Evolutionary conservation across 352 stramenopile species (phyloP).

Genomic region (Phytophthora pisi): DNA sequence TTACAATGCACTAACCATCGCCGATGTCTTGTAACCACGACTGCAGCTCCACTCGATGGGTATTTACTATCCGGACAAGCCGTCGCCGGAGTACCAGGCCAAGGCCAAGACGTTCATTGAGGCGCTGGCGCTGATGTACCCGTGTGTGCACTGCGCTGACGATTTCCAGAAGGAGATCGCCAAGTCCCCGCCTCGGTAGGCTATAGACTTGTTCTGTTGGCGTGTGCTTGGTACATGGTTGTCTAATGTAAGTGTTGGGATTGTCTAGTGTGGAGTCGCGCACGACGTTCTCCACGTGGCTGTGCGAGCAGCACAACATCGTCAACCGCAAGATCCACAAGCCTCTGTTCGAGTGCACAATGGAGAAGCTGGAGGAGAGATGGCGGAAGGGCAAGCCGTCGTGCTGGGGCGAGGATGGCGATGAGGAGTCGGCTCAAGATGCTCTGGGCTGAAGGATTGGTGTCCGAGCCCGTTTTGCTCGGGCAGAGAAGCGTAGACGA

Average conservation of each 20-base stretch:
- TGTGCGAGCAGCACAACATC: constrained; percentile 98
- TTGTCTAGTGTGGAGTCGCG: constrained; percentile 86
- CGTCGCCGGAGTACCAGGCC: constrained; percentile 88
- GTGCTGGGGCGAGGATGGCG: constrained; percentile 80
- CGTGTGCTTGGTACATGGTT: neutral
- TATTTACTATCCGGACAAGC: constrained; percentile 97
- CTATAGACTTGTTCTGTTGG: neutral
- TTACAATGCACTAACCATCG: constrained; percentile 1
- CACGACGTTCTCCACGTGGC: constrained; percentile 93
- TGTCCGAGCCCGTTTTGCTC: neutral
- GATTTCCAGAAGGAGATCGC: constrained; percentile 96
- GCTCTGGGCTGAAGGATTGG: constrained; percentile 29
- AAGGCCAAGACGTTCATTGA: constrained; percentile 92
- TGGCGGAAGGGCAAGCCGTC: constrained; percentile 92
- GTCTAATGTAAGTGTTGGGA: neutral
- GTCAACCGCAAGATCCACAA: constrained; percentile 98
- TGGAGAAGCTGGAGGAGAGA: constrained; percentile 93
- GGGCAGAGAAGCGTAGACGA: constrained; percentile 1
- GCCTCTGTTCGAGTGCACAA: constrained; percentile 92
- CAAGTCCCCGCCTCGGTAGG: constrained; percentile 90
- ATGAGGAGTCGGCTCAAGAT: constrained; percentile 34
- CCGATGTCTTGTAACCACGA: neutral
- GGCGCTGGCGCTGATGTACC: constrained; percentile 93
- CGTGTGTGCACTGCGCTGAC: constrained; percentile 92
- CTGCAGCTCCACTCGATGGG: constrained; percentile 92